Evolutionary conservation across 495 filamentous ascomycete genomes (phyloP), one percentile per base, ranked within the genome.

Genomic region (Xylaria intraflava): DNA sequence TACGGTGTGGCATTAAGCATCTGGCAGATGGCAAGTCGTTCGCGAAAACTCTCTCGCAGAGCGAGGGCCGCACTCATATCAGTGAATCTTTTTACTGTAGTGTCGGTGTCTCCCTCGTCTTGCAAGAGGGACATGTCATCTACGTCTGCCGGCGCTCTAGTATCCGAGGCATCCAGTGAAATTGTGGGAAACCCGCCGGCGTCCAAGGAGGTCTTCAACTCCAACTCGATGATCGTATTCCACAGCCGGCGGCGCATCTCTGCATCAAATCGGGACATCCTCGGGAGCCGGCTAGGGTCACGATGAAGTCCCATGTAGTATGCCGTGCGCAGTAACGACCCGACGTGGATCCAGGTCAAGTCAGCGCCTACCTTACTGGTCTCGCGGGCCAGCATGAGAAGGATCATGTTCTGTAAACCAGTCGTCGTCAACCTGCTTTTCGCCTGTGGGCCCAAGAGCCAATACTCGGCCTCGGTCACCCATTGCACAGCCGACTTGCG

Each of bases 221-320:
- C 66, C 11, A 83, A 51, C 59, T 84, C 81, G 3, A 85, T 55
- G 19, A 83, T 79, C 1, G 81, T 82, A n/a, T 75, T 78, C 84
- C 84, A 88, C 11, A 89, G 69, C 19, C 85, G 73, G 40, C 84
- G 68, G n/a, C 84, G 76, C 72, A 86, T 79, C 65, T 89, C 85
- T 42, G 79, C 75, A 12, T 73, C 70, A 26, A 84, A 78, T 0
- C 55, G 51, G 1, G 75, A 63, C 56, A 71, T 70, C 22, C 61
- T 65, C 4, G 71, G 65, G 1, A 78, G 59, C 24, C 57, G 55
- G 27, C 69, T 64, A 0, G 83, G 81, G 39, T 85, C 82, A 3
- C 76, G 68, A 54, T 88, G 82, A 10, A 86, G 68, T 1, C 83
- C 84, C 68, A 85, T 81, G 41, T 72, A 70, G 44, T 86, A 71